These are phyloP conservation scores for Myriangium duriaei DNA, from an alignment of 2,329 filamentous ascomycete genomes.

Conservation along the genomic window DNA sequence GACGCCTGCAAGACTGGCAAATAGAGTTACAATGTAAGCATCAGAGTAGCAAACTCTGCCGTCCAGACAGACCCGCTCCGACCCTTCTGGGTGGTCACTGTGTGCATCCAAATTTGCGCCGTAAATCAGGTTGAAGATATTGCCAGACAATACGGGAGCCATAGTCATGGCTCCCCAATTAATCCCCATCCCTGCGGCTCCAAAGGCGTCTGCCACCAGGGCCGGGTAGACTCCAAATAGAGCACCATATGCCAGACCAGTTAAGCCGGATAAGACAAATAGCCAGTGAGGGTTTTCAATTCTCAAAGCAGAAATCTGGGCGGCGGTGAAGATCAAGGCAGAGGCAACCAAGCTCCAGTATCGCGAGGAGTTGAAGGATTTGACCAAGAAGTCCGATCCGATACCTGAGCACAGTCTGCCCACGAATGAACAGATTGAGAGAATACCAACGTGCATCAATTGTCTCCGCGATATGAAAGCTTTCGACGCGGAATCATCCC, in stretches of 20 bases:
- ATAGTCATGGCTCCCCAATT: constrained; percentile 97
- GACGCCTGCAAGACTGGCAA: constrained; percentile 57
- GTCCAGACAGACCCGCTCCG: constrained; percentile 58
- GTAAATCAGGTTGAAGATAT: constrained; percentile 88
- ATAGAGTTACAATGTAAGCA: constrained; percentile 70
- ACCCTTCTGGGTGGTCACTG: constrained; percentile 37
- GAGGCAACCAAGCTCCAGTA: constrained; percentile 84
- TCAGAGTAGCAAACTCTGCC: constrained; percentile 69
- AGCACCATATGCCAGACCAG: constrained; percentile 82
- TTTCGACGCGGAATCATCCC: constrained; percentile 58
- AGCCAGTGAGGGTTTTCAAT: constrained; percentile 68
- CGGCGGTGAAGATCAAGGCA: constrained; percentile 62
- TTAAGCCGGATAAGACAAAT: constrained; percentile 66
- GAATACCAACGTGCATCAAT: constrained; percentile 82
- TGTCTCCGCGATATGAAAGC: constrained; percentile 71
- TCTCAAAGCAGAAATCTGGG: constrained; percentile 63
- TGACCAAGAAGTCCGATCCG: constrained; percentile 81
- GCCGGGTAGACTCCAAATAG: constrained; percentile 91
- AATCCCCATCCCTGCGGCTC: constrained; percentile 74
- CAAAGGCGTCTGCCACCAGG: constrained; percentile 76
- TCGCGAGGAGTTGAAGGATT: constrained; percentile 64
- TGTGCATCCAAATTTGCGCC: constrained; percentile 73
- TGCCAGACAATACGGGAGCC: constrained; percentile 74
- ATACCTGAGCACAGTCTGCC: constrained; percentile 67
- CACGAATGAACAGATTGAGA: constrained; percentile 78